Base-by-base conservation (phyloP, 139 green algal species). In the Chlamydomonas schloesseri region DNA sequence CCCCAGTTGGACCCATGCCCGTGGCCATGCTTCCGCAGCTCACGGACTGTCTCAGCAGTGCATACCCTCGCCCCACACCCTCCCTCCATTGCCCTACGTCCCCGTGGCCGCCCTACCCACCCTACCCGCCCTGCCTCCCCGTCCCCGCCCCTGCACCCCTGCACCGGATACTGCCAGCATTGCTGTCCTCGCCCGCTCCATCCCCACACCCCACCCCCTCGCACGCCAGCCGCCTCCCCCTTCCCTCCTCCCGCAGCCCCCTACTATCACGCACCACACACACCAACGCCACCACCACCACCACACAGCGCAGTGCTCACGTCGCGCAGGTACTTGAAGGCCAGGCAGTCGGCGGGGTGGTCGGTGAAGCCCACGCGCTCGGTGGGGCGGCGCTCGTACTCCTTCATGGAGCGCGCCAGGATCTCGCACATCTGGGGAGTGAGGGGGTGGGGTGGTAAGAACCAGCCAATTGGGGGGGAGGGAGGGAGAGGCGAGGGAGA, bases 251-350 rank as follows among this genome's bases (percentile, higher is more conserved):
- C 21, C 18, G 21, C 20, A 62, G 8, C 20, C 53, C 53, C 55
- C 55, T 62, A 23, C 20, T 11, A 17, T 24, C 55, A 23, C 10
- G 2, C 55, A 62, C 55, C 21, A 58, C 55, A 23, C 55, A 8
- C 69, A 29, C 10, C 67, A 33, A 42, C 50, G n/a, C n/a, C n/a
- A n/a, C n/a, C n/a, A n/a, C 87, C 83, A 21, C 1, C 53, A 37
- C 55, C 17, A 1, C 24, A 3, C 33, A 6, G 3, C 29, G 42
- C 42, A 21, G 13, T 20, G 10, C 93, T 90, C 89, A 96, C 95
- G 71, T 98, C 95, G 36, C 95, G 82, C 69, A 95, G 93, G 90
- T 95, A 93, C 72, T 98, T 98, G 93, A 95, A 98, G 21, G 95
- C 94, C 86, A 98, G 84, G 90, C 91, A 96, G 82, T 98, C 95